A percentile compares a stretch with the other conserved stretches of the same genome.
Conservation (phyloP, 768 basidiomycete species). For the Termitomyces sp. region DNA sequence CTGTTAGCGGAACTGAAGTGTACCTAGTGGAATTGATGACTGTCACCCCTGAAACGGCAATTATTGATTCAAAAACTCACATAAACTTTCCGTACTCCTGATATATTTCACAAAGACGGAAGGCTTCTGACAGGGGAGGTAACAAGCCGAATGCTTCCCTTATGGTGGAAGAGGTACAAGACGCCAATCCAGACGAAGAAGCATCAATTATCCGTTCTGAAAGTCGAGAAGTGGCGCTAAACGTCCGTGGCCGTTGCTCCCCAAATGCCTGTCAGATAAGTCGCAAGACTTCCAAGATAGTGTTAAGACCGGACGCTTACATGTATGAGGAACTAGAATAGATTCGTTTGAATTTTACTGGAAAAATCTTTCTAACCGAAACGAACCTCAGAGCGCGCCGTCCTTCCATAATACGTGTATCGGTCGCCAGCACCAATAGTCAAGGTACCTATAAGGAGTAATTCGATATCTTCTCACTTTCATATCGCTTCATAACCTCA, state of each 20-base stretch:
- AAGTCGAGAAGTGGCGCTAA: slow-evolving; percentile 17
- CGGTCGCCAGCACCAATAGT: slow-evolving; percentile 50
- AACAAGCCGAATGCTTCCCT: slow-evolving; percentile 40
- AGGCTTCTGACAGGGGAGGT: slow-evolving; percentile 55
- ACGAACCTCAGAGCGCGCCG: slow-evolving; percentile 62
- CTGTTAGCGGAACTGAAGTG: slow-evolving; percentile 43
- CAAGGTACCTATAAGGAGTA: slow-evolving; percentile 41
- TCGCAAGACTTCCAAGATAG: not conserved
- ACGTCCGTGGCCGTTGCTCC: slow-evolving; percentile 13
- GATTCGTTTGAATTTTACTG: not conserved
- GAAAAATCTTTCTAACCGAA: not conserved
- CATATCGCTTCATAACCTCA: not conserved
- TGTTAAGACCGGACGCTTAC: slow-evolving; percentile 23
- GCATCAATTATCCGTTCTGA: slow-evolving; percentile 33
- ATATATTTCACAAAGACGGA: slow-evolving; percentile 58
- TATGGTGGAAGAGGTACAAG: slow-evolving; percentile 29
- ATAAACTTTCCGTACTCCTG: slow-evolving; percentile 54
- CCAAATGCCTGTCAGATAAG: slow-evolving; percentile 17
- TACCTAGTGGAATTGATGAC: slow-evolving; percentile 31
- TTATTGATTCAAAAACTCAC: slow-evolving; percentile 27
- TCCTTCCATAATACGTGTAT: slow-evolving; percentile 54
- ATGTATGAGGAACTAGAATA: slow-evolving; percentile 49
- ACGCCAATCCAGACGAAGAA: slow-evolving; percentile 26
- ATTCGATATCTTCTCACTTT: not conserved
- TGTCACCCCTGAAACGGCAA: not conserved